phyloP scores from a whole-genome alignment of 2,329 filamentous ascomycete genomes.

The Rutstroemia sp. region DNA sequence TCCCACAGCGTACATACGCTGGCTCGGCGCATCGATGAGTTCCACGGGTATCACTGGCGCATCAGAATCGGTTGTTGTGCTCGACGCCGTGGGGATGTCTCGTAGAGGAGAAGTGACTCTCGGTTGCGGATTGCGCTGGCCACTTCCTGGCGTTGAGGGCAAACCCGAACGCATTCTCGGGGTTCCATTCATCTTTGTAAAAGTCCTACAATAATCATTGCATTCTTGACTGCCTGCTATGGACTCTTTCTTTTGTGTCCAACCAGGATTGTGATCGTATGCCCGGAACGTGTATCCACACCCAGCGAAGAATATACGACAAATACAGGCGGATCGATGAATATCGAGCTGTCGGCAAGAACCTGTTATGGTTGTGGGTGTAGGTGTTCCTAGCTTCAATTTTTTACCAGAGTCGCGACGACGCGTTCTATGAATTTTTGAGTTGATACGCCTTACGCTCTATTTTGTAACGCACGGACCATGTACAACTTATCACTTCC shows the following conservation, averaged over 20 bases:
- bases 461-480: too few species aligned
- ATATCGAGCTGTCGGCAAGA: too few species aligned
- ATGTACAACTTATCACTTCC: too few species aligned
- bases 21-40: constrained; percentile 81
- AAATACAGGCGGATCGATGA: too few species aligned
- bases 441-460: too few species aligned
- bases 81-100: constrained; percentile 17
- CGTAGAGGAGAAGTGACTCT: constrained; percentile 23
- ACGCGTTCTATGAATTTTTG: too few species aligned
- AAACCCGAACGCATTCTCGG: constrained; percentile 77
- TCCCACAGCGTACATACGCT: constrained; percentile 80
- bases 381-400: too few species aligned
- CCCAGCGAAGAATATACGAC: too few species aligned
- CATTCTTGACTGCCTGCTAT: constrained; percentile 39
- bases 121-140: constrained; percentile 29
- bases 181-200: constrained; percentile 53
- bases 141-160: constrained; percentile 61
- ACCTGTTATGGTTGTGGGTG: too few species aligned
- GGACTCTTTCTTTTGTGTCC: neutral
- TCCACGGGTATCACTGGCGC: constrained; percentile 70
- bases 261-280: too few species aligned
- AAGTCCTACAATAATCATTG: neutral
- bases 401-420: too few species aligned
- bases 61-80: constrained; percentile 14
- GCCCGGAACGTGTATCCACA: too few species aligned